phyloP scores from a whole-genome alignment of 2,329 filamentous ascomycete genomes.

The Ramularia collo-cygni region DNA sequence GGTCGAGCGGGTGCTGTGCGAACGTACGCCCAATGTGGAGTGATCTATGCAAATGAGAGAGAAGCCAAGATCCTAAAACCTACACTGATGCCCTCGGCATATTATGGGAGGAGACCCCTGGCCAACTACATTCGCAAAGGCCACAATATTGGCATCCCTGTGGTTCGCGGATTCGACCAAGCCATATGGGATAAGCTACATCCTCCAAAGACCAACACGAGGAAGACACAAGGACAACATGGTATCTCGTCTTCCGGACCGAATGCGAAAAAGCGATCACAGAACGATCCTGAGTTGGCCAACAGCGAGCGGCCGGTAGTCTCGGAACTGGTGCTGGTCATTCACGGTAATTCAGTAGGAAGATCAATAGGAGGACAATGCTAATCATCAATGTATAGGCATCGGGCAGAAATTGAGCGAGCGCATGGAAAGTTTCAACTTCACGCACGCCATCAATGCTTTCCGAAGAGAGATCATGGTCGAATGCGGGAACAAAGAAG shows the following conservation, averaged over 20 bases:
- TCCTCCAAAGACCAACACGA: slow-evolving; percentile 41
- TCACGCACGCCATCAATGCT: slow-evolving; percentile 89
- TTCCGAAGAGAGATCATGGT: slow-evolving; percentile 82
- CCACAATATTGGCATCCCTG: slow-evolving; percentile 70
- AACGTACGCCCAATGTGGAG: slow-evolving; percentile 67
- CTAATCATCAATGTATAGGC: too few species aligned
- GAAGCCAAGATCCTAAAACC: slow-evolving; percentile 83
- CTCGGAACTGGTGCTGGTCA: slow-evolving; percentile 81
- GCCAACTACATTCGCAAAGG: slow-evolving; percentile 76
- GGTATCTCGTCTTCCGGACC: slow-evolving; percentile 40
- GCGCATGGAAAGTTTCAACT: slow-evolving; percentile 90
- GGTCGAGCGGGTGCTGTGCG: slow-evolving; percentile 41
- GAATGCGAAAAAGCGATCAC: slow-evolving; percentile 34
- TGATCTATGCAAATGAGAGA: slow-evolving; percentile 73
- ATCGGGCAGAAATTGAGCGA: slow-evolving; percentile 96
- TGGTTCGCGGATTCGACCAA: slow-evolving; percentile 84
- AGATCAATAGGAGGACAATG: too few species aligned
- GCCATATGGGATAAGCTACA: slow-evolving; percentile 69
- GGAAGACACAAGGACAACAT: slow-evolving; percentile 36
- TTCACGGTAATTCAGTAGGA: slow-evolving; percentile 55
- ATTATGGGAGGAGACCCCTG: slow-evolving; percentile 75
- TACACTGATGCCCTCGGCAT: slow-evolving; percentile 73
- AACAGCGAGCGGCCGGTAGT: slow-evolving; percentile 61
- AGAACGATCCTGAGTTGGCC: slow-evolving; percentile 53
- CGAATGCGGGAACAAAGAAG: slow-evolving; percentile 65